A percentile compares a stretch with the other conserved stretches of the same genome.
Conservation (phyloP, 2,329 filamentous ascomycete species). For the Ophiostoma montium region DNA sequence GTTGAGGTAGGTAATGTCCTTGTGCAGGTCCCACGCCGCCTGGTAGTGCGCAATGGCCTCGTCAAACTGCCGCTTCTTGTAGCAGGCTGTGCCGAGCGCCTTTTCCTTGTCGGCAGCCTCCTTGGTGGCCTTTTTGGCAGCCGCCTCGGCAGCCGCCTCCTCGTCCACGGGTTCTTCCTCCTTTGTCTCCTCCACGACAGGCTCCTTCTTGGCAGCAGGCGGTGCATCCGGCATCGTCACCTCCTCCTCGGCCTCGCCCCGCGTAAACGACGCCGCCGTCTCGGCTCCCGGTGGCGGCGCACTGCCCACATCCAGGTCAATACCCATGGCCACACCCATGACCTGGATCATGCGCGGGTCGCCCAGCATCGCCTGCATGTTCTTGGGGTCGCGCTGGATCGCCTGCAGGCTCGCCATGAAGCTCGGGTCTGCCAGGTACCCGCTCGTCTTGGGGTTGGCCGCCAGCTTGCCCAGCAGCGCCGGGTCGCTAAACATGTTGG, state of each 20-base stretch:
- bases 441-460: slow-evolving; percentile 82
- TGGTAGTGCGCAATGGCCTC: slow-evolving; percentile 86
- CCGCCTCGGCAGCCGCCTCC: slow-evolving; percentile 33
- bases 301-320: slow-evolving; percentile 65
- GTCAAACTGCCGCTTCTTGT: slow-evolving; percentile 98
- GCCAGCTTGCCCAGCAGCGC: slow-evolving; percentile 82
- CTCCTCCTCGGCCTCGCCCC: slow-evolving; percentile 44
- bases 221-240: slow-evolving; percentile 59
- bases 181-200: slow-evolving; percentile 29
- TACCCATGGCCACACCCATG: slow-evolving; percentile 81
- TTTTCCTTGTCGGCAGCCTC: slow-evolving; percentile 90
- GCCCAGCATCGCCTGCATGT: slow-evolving; percentile 64
- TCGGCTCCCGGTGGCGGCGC: slow-evolving; percentile 12
- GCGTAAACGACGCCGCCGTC: slow-evolving; percentile 16
- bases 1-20: slow-evolving; percentile 96
- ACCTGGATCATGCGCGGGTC: slow-evolving; percentile 91
- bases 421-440: slow-evolving; percentile 61
- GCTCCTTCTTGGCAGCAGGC: neutral
- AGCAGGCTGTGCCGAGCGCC: slow-evolving; percentile 80
- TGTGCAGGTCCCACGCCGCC: slow-evolving; percentile 87
- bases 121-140: slow-evolving; percentile 80
- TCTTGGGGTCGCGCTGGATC: slow-evolving; percentile 67
- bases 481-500: slow-evolving; percentile 88
- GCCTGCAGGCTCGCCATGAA: slow-evolving; percentile 87
- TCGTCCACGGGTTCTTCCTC: slow-evolving; percentile 41